Base-by-base conservation (phyloP, 2,329 filamentous ascomycete genomes). In the Fusarium sp. region DNA sequence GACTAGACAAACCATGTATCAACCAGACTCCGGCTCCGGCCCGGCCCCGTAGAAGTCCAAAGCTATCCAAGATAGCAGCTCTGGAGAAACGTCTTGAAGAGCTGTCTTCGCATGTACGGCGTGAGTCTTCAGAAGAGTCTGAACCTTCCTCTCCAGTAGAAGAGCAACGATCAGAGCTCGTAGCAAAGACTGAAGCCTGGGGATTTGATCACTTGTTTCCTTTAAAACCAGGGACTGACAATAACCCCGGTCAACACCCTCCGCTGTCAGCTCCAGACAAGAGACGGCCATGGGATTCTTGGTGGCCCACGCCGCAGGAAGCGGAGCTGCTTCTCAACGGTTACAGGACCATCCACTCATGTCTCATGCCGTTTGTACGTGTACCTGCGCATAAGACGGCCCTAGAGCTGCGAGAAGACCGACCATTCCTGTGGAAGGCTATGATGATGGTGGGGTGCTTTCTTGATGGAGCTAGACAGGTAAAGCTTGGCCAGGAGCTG, bases 51-150 rank as follows among this genome's bases (percentile, higher is more conserved):
- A 85, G 82, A 73, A 77, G 79, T 21, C 79, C 80, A 42, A 84
- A 83, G 74, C 78, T 83, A 17, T 85, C 83, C 19, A 78, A 84
- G 46, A 84, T 86, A 40, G 81, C 84, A 19, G 84, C 85, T 74
- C 78, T 86, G 13, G 84, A 86, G 74, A 83, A 82, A 73, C 79
- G 84, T 2, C 78, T 86, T 2, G 80, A 85, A 61, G 82, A 85
- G 72, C 76, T 86, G 57, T 84, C 83, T 4, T 82, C 81, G 2
- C 81, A 83, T 50, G 78, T 85, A 42, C 78, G 81, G 26, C 72
- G 73, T 11, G 70, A 72, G 26, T 71, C 68, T 13, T 53, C 68
- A 9, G 53, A 54, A 40, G 44, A 60, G 26, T 52, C 73, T 17
- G 33, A 54, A 14, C 42, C 52, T 47, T 40, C 52, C 17, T 59